Evolutionary conservation across 2,329 filamentous ascomycete genomes (phyloP).

Genomic region (Nakataea oryzae): DNA sequence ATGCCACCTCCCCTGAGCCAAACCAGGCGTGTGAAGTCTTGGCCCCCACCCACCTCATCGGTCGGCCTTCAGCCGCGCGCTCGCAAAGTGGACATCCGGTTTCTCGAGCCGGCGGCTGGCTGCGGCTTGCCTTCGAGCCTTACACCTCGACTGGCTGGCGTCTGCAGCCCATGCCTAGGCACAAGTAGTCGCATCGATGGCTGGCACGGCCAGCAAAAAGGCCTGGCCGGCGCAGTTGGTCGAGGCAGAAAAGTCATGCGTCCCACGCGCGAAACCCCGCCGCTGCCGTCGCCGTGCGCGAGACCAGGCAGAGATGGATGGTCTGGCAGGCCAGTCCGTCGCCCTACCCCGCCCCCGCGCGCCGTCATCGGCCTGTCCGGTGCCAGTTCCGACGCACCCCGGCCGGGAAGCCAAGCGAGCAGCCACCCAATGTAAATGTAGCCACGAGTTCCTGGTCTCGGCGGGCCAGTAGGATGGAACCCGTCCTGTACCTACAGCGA

Average conservation of each 20-base stretch:
- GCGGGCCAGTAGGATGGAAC: neutral
- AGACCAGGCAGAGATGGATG: neutral
- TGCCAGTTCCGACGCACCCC: neutral
- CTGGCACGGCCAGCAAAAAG: no score
- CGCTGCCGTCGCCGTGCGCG: neutral
- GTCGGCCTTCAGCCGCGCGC: neutral
- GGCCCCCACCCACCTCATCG: neutral
- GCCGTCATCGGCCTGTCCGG: neutral
- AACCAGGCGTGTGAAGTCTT: neutral
- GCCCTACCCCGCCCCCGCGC: neutral
- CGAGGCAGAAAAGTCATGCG: neutral
- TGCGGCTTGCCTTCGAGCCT: neutral
- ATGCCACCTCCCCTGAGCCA: neutral
- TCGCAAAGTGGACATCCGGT: neutral
- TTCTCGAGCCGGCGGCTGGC: neutral
- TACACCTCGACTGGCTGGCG: neutral
- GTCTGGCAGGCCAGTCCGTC: no score
- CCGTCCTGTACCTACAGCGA: neutral
- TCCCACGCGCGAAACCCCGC: neutral
- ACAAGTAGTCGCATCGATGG: no score
- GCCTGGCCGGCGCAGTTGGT: no score
- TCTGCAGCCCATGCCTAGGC: neutral
- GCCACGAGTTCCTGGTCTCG: neutral
- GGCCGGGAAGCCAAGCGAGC: neutral
- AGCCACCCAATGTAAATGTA: no score